These are phyloP conservation scores for Fusarium sp. DNA, from an alignment of 2,329 filamentous ascomycete genomes.

Conservation along the genomic window DNA sequence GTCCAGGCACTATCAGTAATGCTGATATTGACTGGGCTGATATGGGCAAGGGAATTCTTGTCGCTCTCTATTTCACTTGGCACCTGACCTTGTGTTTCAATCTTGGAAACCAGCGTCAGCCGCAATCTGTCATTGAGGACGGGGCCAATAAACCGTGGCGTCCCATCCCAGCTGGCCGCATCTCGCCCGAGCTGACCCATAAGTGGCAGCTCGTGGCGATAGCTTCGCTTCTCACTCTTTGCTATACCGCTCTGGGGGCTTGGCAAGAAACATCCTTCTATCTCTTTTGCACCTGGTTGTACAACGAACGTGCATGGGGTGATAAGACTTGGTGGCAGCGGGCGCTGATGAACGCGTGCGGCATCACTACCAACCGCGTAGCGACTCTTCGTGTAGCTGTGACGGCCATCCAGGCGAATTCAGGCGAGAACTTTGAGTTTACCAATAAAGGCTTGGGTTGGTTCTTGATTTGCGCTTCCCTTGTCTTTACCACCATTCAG, in stretches of 20 bases:
- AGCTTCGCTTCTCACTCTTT: constrained; percentile 42
- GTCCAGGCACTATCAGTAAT: constrained; percentile 32
- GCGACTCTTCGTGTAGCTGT: constrained; percentile 38
- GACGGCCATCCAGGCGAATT: constrained; percentile 13
- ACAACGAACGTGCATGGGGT: constrained; percentile 58
- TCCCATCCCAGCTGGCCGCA: constrained; percentile 48
- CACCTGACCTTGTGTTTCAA: constrained; percentile 51
- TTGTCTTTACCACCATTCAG: constrained; percentile 49
- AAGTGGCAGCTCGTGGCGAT: constrained; percentile 46
- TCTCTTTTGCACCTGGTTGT: constrained; percentile 55
- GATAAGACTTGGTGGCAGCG: constrained; percentile 52
- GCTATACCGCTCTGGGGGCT: constrained; percentile 39
- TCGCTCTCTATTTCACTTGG: constrained; percentile 45
- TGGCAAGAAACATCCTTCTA: constrained; percentile 51
- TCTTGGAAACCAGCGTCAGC: constrained; percentile 57
- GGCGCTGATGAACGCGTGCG: constrained; percentile 42
- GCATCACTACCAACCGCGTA: constrained; percentile 43
- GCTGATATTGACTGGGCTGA: constrained; percentile 24
- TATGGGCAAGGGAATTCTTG: constrained; percentile 40
- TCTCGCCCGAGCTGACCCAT: constrained; percentile 48
- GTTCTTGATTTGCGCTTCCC: constrained; percentile 36
- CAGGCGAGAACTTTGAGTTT: constrained; percentile 20
- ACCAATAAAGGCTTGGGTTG: constrained; percentile 38
- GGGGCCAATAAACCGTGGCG: constrained; percentile 59
- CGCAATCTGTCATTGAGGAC: constrained; percentile 56